A percentile compares a stretch with the other conserved stretches of the same genome.
phyloP scores from a whole-genome alignment of 345 rosid genomes.

The Brassica napus region DNA sequence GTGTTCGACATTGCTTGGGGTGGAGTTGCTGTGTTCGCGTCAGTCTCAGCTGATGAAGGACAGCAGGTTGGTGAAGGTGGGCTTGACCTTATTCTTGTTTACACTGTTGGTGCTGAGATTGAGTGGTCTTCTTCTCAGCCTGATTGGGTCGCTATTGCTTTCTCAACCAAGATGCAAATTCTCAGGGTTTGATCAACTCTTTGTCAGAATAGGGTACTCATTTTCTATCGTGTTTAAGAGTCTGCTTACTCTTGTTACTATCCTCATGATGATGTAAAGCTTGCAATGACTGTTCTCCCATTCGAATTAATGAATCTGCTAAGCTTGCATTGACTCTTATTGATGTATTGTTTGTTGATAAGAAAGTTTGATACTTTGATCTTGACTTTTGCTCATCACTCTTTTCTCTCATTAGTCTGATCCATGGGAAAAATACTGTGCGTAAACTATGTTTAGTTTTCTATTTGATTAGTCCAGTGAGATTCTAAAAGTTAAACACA shows the following conservation, averaged over 20 bases:
- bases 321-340: slow-evolving; percentile 20
- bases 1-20: slow-evolving; percentile 98
- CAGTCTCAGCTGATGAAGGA: slow-evolving; percentile 91
- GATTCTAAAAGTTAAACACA: not conserved
- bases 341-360: slow-evolving; percentile 16
- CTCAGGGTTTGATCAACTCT: slow-evolving; percentile 70
- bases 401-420: not conserved
- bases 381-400: not conserved
- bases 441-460: not conserved
- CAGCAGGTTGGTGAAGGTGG: slow-evolving; percentile 90
- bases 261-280: slow-evolving; percentile 31
- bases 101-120: slow-evolving; percentile 93
- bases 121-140: slow-evolving; percentile 99
- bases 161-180: slow-evolving; percentile 90
- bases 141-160: slow-evolving; percentile 98
- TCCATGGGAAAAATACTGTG: not conserved
- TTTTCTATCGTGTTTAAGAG: too few species aligned
- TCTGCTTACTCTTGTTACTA: slow-evolving; percentile 8
- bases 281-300: slow-evolving; percentile 11
- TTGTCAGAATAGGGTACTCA: too few species aligned
- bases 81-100: slow-evolving; percentile 87
- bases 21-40: slow-evolving; percentile 88
- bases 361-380: slow-evolving; percentile 10
- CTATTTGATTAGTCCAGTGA: slow-evolving; percentile 3
- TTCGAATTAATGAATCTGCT: slow-evolving; percentile 20